A percentile compares a stretch with the other conserved stretches of the same genome.
Conservation (phyloP, 2,329 filamentous ascomycete species). For the Fusarium bactridioides region DNA sequence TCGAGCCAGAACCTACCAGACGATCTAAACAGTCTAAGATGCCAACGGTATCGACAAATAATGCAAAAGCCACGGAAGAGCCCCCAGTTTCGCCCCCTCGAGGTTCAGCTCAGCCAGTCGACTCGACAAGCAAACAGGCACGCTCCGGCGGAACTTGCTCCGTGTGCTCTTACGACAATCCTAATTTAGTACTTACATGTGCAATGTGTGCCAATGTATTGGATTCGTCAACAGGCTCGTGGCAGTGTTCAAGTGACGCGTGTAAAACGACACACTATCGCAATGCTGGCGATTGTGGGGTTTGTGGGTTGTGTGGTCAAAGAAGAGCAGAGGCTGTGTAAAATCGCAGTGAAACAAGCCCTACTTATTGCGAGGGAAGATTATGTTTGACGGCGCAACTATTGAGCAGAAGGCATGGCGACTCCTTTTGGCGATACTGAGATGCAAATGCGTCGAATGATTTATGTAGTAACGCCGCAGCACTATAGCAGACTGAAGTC, state of each 20-base stretch:
- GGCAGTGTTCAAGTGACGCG: slow-evolving; percentile 65
- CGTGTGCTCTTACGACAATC: slow-evolving; percentile 75
- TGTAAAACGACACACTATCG: slow-evolving; percentile 68
- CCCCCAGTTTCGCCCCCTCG: not conserved
- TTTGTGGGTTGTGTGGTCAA: slow-evolving; percentile 74
- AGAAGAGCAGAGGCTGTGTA: slow-evolving; percentile 38
- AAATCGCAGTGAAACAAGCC: not conserved
- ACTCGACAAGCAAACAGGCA: not conserved
- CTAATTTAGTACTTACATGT: slow-evolving; percentile 64
- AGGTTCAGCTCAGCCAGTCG: not conserved
- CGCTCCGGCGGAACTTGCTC: slow-evolving; percentile 52
- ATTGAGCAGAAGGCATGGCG: not conserved
- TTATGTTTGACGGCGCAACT: not conserved
- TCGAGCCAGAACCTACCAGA: slow-evolving; percentile 23
- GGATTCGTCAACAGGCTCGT: slow-evolving; percentile 61
- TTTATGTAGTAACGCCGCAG: not conserved
- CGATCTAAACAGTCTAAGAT: not conserved
- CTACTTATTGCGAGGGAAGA: not conserved
- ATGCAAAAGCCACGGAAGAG: not conserved
- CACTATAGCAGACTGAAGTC: not conserved
- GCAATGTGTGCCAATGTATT: slow-evolving; percentile 76
- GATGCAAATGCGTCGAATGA: not conserved
- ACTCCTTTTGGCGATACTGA: not conserved
- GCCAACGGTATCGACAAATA: not conserved
- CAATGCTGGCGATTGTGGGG: slow-evolving; percentile 73